Evolutionary conservation across 768 basidiomycete species (phyloP).

Genomic region (Mycena sanguinolenta): DNA sequence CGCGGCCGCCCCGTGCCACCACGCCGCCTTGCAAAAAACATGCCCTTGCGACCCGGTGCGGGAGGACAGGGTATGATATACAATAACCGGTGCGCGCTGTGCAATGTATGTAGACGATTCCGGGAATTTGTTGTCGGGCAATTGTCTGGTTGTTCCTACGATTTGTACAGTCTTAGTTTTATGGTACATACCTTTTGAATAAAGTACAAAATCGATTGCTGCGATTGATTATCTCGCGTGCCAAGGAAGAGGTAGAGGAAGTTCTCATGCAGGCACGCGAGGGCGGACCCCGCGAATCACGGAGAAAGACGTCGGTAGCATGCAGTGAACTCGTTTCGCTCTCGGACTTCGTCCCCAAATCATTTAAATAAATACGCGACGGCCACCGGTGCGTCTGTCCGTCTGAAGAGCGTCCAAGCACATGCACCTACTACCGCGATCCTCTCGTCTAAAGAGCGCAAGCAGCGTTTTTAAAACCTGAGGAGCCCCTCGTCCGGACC

Average conservation of each 20-base stretch:
- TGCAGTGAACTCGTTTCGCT: not conserved
- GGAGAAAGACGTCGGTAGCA: not conserved
- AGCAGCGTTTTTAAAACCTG: slow-evolving; percentile 79
- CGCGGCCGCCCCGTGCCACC: slow-evolving; percentile 26
- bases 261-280: too few relatives aligned
- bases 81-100: not conserved
- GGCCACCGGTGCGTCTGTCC: too few relatives aligned
- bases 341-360: not conserved
- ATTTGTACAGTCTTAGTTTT: not conserved
- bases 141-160: slow-evolving; percentile 1
- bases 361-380: not conserved
- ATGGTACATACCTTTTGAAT: not conserved
- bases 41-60: slow-evolving; percentile 31
- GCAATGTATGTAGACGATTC: not conserved
- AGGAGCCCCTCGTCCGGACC: slow-evolving; percentile 88
- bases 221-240: not conserved
- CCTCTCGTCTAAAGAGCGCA: slow-evolving; percentile 69
- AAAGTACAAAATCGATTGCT: not conserved
- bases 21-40: slow-evolving; percentile 26
- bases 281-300: too few relatives aligned
- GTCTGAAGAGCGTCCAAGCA: too few relatives aligned
- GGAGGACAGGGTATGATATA: slow-evolving; percentile 27
- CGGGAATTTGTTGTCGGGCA: slow-evolving; percentile 12
- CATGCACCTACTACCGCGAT: slow-evolving; percentile 55
- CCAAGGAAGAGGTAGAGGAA: not conserved